Conservation (phyloP, 2,329 filamentous ascomycete species). For the Dothistroma pini region DNA sequence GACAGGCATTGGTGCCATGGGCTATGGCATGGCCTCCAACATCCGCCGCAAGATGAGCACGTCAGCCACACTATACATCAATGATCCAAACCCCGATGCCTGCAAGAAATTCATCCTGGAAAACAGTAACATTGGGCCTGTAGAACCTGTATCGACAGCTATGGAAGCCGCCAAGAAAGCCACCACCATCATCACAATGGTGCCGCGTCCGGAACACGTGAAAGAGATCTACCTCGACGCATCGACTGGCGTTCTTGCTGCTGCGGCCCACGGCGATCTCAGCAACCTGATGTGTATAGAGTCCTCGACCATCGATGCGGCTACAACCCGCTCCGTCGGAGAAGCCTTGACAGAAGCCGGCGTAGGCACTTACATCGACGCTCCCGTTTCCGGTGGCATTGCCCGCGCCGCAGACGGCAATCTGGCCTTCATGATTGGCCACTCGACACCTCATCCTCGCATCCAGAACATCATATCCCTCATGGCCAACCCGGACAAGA, state of each 20-base stretch:
- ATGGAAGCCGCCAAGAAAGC: constrained; percentile 7
- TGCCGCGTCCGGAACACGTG: constrained; percentile 8
- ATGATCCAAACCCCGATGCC: constrained; percentile 36
- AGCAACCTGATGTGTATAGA: constrained; percentile 22
- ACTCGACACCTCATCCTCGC: constrained; percentile 9
- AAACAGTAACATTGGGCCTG: not conserved
- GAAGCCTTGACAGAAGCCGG: constrained; percentile 9
- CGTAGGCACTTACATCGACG: constrained; percentile 33
- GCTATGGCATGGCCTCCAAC: constrained; percentile 43
- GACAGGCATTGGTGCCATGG: constrained; percentile 41
- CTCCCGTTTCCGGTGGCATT: constrained; percentile 38
- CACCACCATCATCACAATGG: constrained; percentile 9
- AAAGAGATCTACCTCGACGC: constrained; percentile 38
- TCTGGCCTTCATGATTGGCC: constrained; percentile 40
- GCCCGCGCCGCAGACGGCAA: constrained; percentile 37
- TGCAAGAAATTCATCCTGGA: constrained; percentile 5
- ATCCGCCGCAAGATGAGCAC: constrained; percentile 37
- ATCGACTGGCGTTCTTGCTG: constrained; percentile 34
- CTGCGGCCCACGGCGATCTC: not conserved
- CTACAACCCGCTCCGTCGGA: constrained; percentile 17
- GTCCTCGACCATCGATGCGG: constrained; percentile 24
- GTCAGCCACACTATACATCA: constrained; percentile 36
- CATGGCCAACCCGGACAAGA: constrained; percentile 25
- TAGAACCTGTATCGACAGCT: constrained; percentile 8
- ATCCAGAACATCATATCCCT: constrained; percentile 14